These are phyloP conservation scores for Acacia confusa DNA, from an alignment of 306 rosid genomes.

Conservation along the genomic window DNA sequence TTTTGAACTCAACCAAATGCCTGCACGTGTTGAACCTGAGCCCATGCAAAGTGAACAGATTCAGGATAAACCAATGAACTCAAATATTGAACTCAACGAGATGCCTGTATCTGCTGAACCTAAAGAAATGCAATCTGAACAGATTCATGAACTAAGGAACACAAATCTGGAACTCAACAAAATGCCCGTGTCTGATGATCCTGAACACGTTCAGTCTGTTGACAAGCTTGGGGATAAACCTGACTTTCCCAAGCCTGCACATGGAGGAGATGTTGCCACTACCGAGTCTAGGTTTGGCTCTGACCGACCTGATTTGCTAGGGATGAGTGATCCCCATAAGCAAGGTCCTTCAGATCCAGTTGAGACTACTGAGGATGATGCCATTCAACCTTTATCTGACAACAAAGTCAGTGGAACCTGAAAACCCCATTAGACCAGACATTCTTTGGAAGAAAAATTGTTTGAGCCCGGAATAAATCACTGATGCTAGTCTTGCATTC, in stretches of 20 bases:
- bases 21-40: neutral
- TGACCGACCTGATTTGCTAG: constrained; percentile 19
- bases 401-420: neutral
- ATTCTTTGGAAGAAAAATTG: neutral
- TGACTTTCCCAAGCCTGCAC: constrained; percentile 11
- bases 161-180: neutral
- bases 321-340: constrained; percentile 7
- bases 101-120: neutral
- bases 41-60: neutral
- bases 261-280: constrained; percentile 13
- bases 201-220: constrained; percentile 27
- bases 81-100: neutral
- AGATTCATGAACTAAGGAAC: neutral
- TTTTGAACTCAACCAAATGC: neutral
- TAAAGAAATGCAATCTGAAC: neutral
- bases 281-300: constrained; percentile 28
- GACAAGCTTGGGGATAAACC: constrained; percentile 21
- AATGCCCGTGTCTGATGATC: constrained; percentile 21
- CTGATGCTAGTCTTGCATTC: neutral
- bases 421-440: neutral
- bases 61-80: neutral
- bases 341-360: constrained; percentile 33
- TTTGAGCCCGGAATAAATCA: constrained; percentile 17
- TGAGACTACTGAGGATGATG: constrained; percentile 10
- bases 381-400: constrained; percentile 27